Base-by-base conservation (phyloP, 1,139 yeast species). In the Magnusiomyces fungicola region DNA sequence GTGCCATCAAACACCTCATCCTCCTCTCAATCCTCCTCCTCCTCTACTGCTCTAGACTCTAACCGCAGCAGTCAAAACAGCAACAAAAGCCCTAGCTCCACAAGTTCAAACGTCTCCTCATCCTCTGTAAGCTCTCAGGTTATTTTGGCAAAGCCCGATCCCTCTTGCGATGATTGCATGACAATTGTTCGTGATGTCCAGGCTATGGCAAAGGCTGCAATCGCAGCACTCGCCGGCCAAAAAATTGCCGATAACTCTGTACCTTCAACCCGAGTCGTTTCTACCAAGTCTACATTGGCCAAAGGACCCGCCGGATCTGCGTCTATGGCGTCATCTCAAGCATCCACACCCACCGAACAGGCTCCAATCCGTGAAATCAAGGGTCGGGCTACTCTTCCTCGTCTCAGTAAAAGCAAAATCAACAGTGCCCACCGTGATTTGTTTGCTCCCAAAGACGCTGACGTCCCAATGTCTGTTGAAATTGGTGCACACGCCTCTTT, bases 381-480 rank as follows among this genome's bases (percentile, higher is more conserved):
- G 19, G 38, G 38, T 18, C 38, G 38, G 23, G 38, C 38, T 23
- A 34, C 38, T 16, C 14, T 34, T 7, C 38, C 38, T 34, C 38
- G 38, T 10, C 23, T 34, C 7, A 18, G 14, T 23, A 34, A 34
- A 34, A 34, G 6, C 38, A 34, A 16, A 5, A 7, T 7, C 5
- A 34, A 34, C 38, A 34, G 14, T n/a, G 38, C 38, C 3, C 38
- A 34, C 23, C 23, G 38, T 14, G 38, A 34, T 18, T n/a, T 34
- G 14, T 34, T 34, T 18, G 38, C 23, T 7, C 23, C 38, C 6
- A 34, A 34, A 34, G 38, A 34, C 38, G 4, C 38, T 5, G 43
- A 39, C 3, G 19, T 39, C 9, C 43, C 43, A 4, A 39, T 39
- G 43, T 39, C 43, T 23, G 43, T 39, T 14, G 43, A 39, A 25